A percentile compares a stretch with the other conserved stretches of the same genome.
These are phyloP conservation scores for bread wheat (Triticum aestivum) DNA, from an alignment of 176 grass and related monocot genomes.

Conservation along the genomic window DNA sequence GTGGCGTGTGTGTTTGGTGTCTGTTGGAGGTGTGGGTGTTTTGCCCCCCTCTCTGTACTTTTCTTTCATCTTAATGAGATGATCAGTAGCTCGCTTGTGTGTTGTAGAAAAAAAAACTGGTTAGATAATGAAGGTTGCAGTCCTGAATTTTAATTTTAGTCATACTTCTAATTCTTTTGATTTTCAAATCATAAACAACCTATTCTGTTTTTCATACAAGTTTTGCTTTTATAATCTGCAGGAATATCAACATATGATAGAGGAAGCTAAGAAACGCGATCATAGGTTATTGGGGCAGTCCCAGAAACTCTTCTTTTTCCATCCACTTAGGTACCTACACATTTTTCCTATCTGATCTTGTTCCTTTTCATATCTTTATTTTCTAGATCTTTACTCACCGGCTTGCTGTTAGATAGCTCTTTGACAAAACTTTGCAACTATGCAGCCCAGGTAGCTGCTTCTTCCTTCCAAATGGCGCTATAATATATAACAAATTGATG, in stretches of 20 bases:
- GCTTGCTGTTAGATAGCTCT: neutral
- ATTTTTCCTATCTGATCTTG: slow-evolving; percentile 17
- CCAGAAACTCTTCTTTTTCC: slow-evolving; percentile 99
- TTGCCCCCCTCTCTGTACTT: too few relatives aligned
- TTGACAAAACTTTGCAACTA: slow-evolving; percentile 30
- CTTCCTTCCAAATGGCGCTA: slow-evolving; percentile 90
- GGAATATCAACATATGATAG: slow-evolving; percentile 85
- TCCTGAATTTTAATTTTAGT: too few relatives aligned
- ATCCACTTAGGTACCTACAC: slow-evolving; percentile 78
- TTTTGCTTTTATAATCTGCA: slow-evolving; percentile 35
- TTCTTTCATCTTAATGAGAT: too few relatives aligned
- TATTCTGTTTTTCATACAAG: neutral
- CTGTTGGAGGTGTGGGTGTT: too few relatives aligned
- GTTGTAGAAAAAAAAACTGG: too few relatives aligned
- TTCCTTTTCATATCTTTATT: neutral
- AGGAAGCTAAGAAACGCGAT: slow-evolving; percentile 98
- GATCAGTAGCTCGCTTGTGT: too few relatives aligned
- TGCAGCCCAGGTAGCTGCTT: slow-evolving; percentile 95
- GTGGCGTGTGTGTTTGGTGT: too few relatives aligned
- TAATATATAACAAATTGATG: slow-evolving; percentile 98
- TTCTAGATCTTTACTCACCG: slow-evolving; percentile 8
- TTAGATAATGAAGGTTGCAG: too few relatives aligned
- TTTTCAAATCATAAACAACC: neutral
- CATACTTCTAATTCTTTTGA: neutral
- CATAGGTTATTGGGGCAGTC: slow-evolving; percentile 82